Base-by-base conservation (phyloP, 2,329 filamentous ascomycete genomes). In the Penicillium sp. region DNA sequence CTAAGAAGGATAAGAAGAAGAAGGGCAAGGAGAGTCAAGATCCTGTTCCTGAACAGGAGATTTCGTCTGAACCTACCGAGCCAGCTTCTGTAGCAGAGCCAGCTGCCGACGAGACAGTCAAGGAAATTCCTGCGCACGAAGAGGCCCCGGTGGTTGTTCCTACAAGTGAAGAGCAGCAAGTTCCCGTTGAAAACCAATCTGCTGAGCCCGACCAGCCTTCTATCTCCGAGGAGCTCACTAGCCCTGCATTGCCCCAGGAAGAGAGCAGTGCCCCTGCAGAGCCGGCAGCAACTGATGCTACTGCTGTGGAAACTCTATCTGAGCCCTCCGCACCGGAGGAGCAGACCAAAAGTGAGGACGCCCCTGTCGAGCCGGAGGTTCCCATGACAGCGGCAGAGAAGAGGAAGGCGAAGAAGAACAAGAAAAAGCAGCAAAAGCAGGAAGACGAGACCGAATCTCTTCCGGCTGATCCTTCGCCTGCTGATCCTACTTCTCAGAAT, bases 1-100 rank as follows among this genome's bases (percentile, higher is more conserved):
- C 64, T 14, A 76, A 76, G 64, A 78, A 77, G 55, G 66, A 61
- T 34, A 62, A 63, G 45, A 63, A 64, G 36, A 62, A 61, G 55
- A 64, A 63, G 55, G 49, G 50, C 22, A 61, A 60, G 43, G 54
- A 64, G 38, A 57, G 53, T 47, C 34, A 57, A 29, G 49, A 53
- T 44, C 58, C 55, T 11, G 16, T 56, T 32, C 27, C 42, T 18
- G 56, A 61, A 3, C 53, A 58, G 5, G 50, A 64, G 5, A 53
- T 53, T 13, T 45, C 53, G 14, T 16, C 41, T 16, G 56, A 60
- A 27, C 5, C 50, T 36, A 18, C 44, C 49, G 48, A 48, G 21
- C 21, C 40, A 24, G 27, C 40, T 7, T 16, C 51, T 44, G 51
- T 40, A 34, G 3, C 38, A 18, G 45, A 50, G 13, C 9, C 9